A percentile compares a stretch with the other conserved stretches of the same genome.
Evolutionary conservation across 257 asterid species (phyloP).

Genomic region (Solanum sitiens): DNA sequence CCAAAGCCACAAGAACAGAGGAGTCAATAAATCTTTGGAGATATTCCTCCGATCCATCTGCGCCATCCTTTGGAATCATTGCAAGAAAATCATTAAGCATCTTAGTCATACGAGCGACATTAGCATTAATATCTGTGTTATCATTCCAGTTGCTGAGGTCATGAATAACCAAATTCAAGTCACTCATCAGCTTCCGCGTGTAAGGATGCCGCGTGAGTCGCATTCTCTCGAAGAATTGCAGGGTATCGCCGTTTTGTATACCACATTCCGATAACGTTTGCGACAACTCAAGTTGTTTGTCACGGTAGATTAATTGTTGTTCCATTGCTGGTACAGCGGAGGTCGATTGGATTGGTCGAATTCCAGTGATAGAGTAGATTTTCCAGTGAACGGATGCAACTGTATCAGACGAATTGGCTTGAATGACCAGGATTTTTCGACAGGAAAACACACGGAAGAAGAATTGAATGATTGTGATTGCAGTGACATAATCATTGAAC

Average conservation of each 20-base stretch:
- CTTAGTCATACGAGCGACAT: not conserved
- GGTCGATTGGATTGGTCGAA: slow-evolving; percentile 2
- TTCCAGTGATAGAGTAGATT: slow-evolving; percentile 35
- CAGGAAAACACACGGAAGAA: too few relatives aligned
- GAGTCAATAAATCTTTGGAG: too few relatives aligned
- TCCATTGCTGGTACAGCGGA: slow-evolving; percentile 16
- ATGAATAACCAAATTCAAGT: slow-evolving; percentile 28
- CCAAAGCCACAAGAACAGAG: too few relatives aligned
- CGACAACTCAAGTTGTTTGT: slow-evolving; percentile 61
- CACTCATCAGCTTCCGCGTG: slow-evolving; percentile 61
- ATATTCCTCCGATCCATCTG: too few relatives aligned
- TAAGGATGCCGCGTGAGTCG: slow-evolving; percentile 60
- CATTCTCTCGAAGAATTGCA: slow-evolving; percentile 61
- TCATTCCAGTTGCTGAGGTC: slow-evolving; percentile 21
- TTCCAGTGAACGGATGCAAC: slow-evolving; percentile 37
- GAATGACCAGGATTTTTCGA: too few relatives aligned
- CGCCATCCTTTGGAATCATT: too few relatives aligned
- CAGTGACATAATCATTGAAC: too few relatives aligned
- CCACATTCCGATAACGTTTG: slow-evolving; percentile 42
- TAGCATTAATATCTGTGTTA: not conserved
- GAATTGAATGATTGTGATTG: too few relatives aligned
- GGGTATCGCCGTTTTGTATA: slow-evolving; percentile 38
- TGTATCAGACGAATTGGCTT: not conserved
- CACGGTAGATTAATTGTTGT: slow-evolving; percentile 55
- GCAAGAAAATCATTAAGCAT: not conserved